Evolutionary conservation across 164 flowering plant genomes (phyloP).

Genomic region (Stephania japonica): DNA sequence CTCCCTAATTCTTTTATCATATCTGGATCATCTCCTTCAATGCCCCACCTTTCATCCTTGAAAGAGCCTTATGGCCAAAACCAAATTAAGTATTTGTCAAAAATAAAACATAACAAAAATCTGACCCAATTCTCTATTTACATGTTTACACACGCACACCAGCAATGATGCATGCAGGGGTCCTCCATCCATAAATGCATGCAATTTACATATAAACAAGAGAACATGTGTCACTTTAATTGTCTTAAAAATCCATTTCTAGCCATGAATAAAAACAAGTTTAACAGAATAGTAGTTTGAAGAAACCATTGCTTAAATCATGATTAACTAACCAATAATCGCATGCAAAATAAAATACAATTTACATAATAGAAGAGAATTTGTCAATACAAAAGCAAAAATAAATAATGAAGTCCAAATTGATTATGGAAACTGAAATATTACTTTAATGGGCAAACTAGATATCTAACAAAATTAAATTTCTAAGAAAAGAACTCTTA

Average conservation of each 20-base stretch:
- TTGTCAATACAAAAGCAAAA: too few species aligned
- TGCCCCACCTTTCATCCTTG: slow-evolving; percentile 39
- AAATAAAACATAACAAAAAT: background rate
- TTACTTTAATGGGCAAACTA: too few species aligned
- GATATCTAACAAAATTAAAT: too few species aligned
- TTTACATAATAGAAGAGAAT: too few species aligned
- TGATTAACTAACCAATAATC: background rate
- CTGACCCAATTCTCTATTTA: background rate
- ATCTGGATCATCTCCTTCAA: slow-evolving; percentile 35
- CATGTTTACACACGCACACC: too few species aligned
- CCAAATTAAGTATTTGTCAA: background rate
- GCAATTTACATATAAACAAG: background rate
- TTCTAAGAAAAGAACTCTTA: too few species aligned
- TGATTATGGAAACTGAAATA: too few species aligned
- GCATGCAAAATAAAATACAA: background rate
- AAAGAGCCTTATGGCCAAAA: slow-evolving; percentile 23
- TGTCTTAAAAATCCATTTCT: background rate
- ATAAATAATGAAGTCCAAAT: too few species aligned
- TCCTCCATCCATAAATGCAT: background rate
- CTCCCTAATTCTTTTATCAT: slow-evolving; percentile 65
- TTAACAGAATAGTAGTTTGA: background rate
- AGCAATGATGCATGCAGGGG: background rate
- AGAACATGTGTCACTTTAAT: background rate
- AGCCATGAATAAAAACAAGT: background rate
- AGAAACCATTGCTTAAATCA: background rate